These are phyloP conservation scores for Kodamaea suecica DNA, from an alignment of 1,139 yeast genomes.

Conservation along the genomic window DNA sequence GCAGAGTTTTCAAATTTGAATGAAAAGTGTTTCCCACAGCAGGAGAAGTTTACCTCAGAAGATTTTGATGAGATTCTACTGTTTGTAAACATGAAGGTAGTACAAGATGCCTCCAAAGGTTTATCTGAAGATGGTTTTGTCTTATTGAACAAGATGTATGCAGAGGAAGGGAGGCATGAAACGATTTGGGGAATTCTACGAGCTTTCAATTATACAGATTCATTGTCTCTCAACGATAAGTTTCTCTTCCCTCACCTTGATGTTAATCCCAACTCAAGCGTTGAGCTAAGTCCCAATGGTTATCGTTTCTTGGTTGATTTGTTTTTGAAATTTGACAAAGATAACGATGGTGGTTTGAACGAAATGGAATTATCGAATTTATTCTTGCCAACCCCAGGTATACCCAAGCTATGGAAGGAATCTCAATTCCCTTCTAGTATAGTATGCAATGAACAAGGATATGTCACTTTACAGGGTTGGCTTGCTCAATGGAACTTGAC, in stretches of 20 bases:
- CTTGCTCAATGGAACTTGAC: conserved; percentile 98
- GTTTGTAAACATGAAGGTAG: conserved; percentile 23
- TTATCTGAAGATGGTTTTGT: conserved; percentile 75
- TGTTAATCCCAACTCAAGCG: conserved; percentile 74
- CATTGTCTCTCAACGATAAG: conserved; percentile 76
- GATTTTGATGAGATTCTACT: conserved; percentile 32
- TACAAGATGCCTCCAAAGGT: conserved; percentile 37
- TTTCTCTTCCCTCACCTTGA: conserved; percentile 76
- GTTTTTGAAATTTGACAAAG: conserved; percentile 82
- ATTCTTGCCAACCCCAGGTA: conserved; percentile 88
- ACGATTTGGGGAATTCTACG: conserved; percentile 93
- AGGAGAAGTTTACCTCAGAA: conserved; percentile 9
- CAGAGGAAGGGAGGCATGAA: conserved; percentile 90
- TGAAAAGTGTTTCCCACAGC: conserved; percentile 65
- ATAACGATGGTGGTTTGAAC: conserved; percentile 91
- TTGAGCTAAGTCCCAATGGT: conserved; percentile 91
- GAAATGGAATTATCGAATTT: conserved; percentile 63
- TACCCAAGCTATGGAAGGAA: conserved; percentile 83
- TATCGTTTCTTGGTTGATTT: conserved; percentile 87
- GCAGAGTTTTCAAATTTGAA: conserved; percentile 70
- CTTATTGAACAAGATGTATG: conserved; percentile 71
- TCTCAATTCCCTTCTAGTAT: conserved; percentile 83
- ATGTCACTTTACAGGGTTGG: conserved; percentile 95
- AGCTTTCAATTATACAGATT: conserved; percentile 86
- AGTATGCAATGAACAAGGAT: conserved; percentile 84